Percentiles rank a stretch among this genome's conserved stretches.
These are phyloP conservation scores for Cutaneotrichosporon cutaneum DNA, from an alignment of 1,284 basidiomycete species.

Conservation along the genomic window DNA sequence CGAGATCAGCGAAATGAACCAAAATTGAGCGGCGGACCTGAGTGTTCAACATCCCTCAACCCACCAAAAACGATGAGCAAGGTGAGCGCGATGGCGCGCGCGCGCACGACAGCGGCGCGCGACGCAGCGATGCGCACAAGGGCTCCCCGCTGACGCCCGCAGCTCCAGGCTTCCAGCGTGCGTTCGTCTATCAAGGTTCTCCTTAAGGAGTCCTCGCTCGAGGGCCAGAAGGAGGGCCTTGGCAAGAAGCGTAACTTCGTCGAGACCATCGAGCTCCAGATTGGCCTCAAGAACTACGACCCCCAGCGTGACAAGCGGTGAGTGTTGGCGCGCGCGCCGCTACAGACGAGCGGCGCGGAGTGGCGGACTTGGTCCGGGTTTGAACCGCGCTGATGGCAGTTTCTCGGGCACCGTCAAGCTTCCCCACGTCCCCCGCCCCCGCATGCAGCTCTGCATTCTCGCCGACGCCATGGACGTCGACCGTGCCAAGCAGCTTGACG, in stretches of 20 bases:
- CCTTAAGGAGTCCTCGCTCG: slow-evolving; percentile 62
- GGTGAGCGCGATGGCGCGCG: slow-evolving; percentile 6
- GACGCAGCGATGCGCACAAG: background rate
- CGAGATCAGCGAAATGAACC: background rate
- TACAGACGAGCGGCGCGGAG: background rate
- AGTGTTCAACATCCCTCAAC: slow-evolving; percentile 10
- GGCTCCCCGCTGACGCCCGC: slow-evolving; percentile 1
- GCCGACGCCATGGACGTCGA: slow-evolving; percentile 99
- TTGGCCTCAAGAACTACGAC: slow-evolving; percentile 98
- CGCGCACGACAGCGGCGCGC: background rate
- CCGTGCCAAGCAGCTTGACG: slow-evolving; percentile 57
- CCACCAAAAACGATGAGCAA: slow-evolving; percentile 15
- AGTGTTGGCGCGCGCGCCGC: background rate
- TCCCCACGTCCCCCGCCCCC: slow-evolving; percentile 93
- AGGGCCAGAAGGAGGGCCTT: slow-evolving; percentile 49
- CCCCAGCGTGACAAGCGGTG: slow-evolving; percentile 54
- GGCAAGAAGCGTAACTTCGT: slow-evolving; percentile 69
- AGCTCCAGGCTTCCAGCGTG: slow-evolving; percentile 98
- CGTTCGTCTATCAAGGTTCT: slow-evolving; percentile 90
- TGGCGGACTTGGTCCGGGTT: too few species aligned
- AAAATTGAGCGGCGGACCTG: slow-evolving; percentile 1
- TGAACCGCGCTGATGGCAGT: slow-evolving; percentile 4
- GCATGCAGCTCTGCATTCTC: slow-evolving; percentile 99
- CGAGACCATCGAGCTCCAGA: slow-evolving; percentile 87
- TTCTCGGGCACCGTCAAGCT: slow-evolving; percentile 91